Conservation (phyloP, 495 filamentous ascomycete species). For the Neurospora cerealis region DNA sequence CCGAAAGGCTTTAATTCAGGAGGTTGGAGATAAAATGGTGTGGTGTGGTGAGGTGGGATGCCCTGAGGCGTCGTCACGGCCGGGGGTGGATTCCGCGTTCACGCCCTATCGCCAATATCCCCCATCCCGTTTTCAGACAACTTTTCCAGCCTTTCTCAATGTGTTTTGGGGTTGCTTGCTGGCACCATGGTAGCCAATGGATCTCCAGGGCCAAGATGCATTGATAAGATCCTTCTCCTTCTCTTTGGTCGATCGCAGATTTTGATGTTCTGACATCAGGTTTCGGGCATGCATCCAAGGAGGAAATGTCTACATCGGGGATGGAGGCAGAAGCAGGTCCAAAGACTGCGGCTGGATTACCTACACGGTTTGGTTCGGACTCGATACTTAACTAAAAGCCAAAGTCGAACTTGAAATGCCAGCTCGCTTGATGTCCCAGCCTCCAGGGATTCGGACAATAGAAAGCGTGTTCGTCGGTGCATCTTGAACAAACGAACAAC, state of each 20-base stretch:
- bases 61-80: background rate
- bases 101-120: background rate
- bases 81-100: background rate
- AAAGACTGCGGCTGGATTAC: background rate
- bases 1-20: background rate
- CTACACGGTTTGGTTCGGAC: background rate
- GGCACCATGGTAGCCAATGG: background rate
- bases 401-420: background rate
- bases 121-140: background rate
- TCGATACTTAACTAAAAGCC: background rate
- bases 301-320: background rate
- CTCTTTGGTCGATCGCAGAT: background rate
- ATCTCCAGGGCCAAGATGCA: background rate
- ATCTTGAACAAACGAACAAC: background rate
- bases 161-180: background rate
- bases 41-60: background rate
- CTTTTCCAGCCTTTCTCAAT: background rate
- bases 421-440: background rate
- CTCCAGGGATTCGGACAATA: background rate
- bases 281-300: background rate
- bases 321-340: background rate
- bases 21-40: background rate
- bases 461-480: background rate
- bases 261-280: background rate
- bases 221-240: background rate